Base-by-base conservation (phyloP, 352 stramenopile genomes). In the Phytopythium litorale region DNA sequence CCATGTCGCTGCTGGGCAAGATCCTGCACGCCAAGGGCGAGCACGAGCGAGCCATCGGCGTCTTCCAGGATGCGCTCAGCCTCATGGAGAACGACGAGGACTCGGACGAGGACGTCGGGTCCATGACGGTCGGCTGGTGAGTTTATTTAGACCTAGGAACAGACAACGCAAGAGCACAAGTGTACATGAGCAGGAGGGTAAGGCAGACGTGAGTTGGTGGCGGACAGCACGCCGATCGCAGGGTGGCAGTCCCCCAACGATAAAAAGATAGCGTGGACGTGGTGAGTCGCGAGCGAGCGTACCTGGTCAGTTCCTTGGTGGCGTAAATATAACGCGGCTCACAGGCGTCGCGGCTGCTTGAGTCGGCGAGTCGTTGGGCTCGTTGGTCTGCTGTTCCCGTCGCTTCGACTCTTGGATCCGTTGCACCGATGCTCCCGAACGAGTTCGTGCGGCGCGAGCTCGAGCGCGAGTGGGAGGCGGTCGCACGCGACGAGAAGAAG, bases 21-120 rank as follows among this genome's bases (percentile, higher is more conserved):
- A 92, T 95, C 42, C 64, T 95, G 49, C 81, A 95, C 60, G 73
- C 86, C 3, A 83, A 83, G 57, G 86, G 86, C 38, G 82, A 93
- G 46, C 81, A 92, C 66, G 84, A 92, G 59, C 74, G 78, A 60
- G 84, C 84, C 23, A 87, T 93, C 40, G 63, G 84, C 21, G 72
- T 91, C 19, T 95, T 95, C 64, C 81, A 82, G 51, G 78, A 91
- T 48, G 84, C 84, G 30, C 61, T 95, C 15, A 74, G 76, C 13
- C 62, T 95, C 19, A 90, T 91, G 76, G 75, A 88, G 46, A 58
- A 75, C 11, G 73, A 72, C 16, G 75, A 86, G 4, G 81, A 91
- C 56, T 90, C 80, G n/a, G 84, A 88, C 55, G 84, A 92, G 49
- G 83, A 91, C 40, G 78, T 91, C 11, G 84, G 84, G 19, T 91